Conservation (phyloP, 2,329 filamentous ascomycete species). For the Metarhizium rileyi region DNA sequence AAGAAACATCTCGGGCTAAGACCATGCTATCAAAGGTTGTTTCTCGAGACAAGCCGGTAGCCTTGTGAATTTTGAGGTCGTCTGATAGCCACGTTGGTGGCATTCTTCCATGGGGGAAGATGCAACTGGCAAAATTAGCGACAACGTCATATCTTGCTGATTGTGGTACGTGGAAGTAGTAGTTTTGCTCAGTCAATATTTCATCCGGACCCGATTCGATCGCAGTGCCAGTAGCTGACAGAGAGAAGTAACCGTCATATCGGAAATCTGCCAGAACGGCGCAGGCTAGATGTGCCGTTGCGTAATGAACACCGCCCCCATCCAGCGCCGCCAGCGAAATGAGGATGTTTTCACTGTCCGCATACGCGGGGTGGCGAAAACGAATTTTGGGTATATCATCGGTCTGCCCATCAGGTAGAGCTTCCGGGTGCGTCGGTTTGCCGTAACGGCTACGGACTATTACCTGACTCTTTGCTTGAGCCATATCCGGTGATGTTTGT, state of each 20-base stretch:
- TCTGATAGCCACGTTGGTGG: background rate
- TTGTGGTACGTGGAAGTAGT: background rate
- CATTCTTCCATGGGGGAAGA: background rate
- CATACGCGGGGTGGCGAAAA: background rate
- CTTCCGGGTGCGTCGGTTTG: background rate
- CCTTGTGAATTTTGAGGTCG: background rate
- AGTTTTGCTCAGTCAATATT: background rate
- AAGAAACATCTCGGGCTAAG: background rate
- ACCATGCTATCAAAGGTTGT: background rate
- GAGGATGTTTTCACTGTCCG: background rate
- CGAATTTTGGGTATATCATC: background rate
- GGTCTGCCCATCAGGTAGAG: background rate
- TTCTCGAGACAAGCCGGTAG: background rate
- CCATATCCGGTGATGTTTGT: background rate
- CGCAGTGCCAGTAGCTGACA: background rate
- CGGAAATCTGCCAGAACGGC: background rate
- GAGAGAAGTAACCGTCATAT: background rate
- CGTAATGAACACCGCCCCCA: background rate
- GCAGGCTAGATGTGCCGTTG: background rate
- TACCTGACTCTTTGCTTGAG: background rate
- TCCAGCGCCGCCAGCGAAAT: background rate
- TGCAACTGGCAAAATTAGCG: background rate
- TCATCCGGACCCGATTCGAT: background rate
- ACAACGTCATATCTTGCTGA: background rate
- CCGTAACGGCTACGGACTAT: background rate